Conservation (phyloP, 2,329 filamentous ascomycete genomes). For the Botrytis pseudocinerea region DNA sequence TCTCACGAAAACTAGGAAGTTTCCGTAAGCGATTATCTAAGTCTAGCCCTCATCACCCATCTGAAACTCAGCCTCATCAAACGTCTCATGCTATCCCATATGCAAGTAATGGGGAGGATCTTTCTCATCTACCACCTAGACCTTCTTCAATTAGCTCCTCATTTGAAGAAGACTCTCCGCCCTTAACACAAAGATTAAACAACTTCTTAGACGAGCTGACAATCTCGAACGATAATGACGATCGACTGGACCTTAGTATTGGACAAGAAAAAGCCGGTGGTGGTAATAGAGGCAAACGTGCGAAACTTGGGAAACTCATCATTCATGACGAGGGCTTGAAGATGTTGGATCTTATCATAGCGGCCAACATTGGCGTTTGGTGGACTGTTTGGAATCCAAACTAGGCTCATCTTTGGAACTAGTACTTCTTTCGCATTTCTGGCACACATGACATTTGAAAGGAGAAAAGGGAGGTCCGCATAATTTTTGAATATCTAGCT, state of each 20-base stretch:
- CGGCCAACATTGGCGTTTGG: slow-evolving; percentile 90
- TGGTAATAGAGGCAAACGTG: slow-evolving; percentile 79
- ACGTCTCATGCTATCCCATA: slow-evolving; percentile 33
- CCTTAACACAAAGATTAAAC: slow-evolving; percentile 2
- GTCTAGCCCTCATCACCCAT: slow-evolving; percentile 35
- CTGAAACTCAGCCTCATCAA: slow-evolving; percentile 29
- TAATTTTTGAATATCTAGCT: neutral
- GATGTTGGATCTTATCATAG: slow-evolving; percentile 91
- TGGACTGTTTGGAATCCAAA: slow-evolving; percentile 76
- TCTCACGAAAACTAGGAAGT: slow-evolving; percentile 28
- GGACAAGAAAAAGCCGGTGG: slow-evolving; percentile 84
- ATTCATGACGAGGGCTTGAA: slow-evolving; percentile 86
- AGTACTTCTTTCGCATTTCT: neutral
- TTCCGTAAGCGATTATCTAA: slow-evolving; percentile 19
- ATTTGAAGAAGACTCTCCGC: slow-evolving; percentile 24
- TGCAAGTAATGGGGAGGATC: slow-evolving; percentile 32
- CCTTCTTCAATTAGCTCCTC: slow-evolving; percentile 27
- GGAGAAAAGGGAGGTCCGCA: neutral
- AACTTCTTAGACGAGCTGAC: slow-evolving; percentile 14
- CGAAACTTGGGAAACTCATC: slow-evolving; percentile 92
- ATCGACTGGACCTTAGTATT: slow-evolving; percentile 68
- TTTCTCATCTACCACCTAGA: slow-evolving; percentile 33
- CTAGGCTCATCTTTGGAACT: neutral
- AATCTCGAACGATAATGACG: slow-evolving; percentile 38
- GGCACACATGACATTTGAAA: neutral